These are phyloP conservation scores for Flaveria ramosissima DNA, from an alignment of 129 eudicot genomes.

Conservation along the genomic window DNA sequence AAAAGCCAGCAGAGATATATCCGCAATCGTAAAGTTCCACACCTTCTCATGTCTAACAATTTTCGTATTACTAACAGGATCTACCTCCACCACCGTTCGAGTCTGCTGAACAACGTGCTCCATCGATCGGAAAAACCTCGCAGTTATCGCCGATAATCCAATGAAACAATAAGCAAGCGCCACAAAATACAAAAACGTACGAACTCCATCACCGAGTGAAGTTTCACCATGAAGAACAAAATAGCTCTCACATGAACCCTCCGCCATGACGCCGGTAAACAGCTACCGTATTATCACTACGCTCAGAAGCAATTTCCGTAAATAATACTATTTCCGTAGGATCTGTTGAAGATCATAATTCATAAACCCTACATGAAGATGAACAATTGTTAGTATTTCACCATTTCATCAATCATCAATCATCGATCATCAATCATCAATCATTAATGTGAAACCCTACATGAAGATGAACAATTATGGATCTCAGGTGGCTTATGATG, in stretches of 20 bases:
- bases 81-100: slow-evolving; percentile 54
- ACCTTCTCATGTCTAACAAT: slow-evolving; percentile 57
- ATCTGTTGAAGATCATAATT: not conserved
- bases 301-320: slow-evolving; percentile 32
- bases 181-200: slow-evolving; percentile 57
- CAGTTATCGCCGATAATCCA: slow-evolving; percentile 87
- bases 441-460: not conserved
- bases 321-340: not conserved
- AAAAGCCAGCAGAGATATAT: slow-evolving; percentile 81
- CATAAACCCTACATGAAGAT: not conserved
- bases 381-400: not conserved
- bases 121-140: slow-evolving; percentile 82
- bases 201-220: slow-evolving; percentile 51
- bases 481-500: not conserved
- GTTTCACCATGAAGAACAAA: slow-evolving; percentile 55
- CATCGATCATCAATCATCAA: not conserved
- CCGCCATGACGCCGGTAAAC: slow-evolving; percentile 29
- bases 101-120: slow-evolving; percentile 83
- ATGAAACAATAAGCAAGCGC: slow-evolving; percentile 84
- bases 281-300: not conserved
- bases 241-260: slow-evolving; percentile 40
- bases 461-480: not conserved
- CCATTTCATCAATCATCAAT: not conserved
- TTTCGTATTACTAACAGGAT: slow-evolving; percentile 49
- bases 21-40: slow-evolving; percentile 90